Base-by-base conservation (phyloP, 805 yeast species). In the Ogataea trehaloabstinens region DNA sequence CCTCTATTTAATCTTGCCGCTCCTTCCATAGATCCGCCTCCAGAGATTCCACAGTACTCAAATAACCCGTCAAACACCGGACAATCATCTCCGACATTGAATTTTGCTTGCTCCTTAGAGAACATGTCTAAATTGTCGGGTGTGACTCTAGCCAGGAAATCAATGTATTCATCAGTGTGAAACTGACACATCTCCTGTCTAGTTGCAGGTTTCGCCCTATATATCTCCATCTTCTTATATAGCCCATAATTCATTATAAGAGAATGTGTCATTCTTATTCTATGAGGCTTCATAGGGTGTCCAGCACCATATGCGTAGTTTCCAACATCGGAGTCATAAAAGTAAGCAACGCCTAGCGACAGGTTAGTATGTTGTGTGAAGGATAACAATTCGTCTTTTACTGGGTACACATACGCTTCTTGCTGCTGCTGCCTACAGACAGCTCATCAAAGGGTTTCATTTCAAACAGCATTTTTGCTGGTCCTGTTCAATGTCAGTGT, bases 211-310 rank as follows among this genome's bases (percentile, higher is more conserved):
- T 89, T 90, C 30, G 98, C 97, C 35, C 97, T 76, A 63, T 90
- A 90, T 34, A 93, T 87, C 61, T 93, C 98, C 96, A 93, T 91
- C 66, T 91, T 85, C 64, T 90, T 88, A 69, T 93, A 90, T 37
- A 93, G 74, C 1, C 97, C 98, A 63, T 93, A 93, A 66, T 91
- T 90, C 95, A 93, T 91, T 49, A 93, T 86, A 55, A 93, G 73
- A 29, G 95, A 87, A 63, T 93, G 98, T 6, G 98, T 95, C 95
- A 93, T 90, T 78, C 98, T 84, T 68, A 93, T 89, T 59, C 99
- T 80, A 63, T 91, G 97, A 18, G 99, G 99, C 61, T 93, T 93
- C 99, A 93, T 93, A 28, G 97, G 97, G 64, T 93, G 99, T 20
- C 96, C 96, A 4, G 96, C 93, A 41, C 98, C 98, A 60, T 93